Evolutionary conservation across 768 basidiomycete genomes (phyloP).

Genomic region (Auriscalpium orientale): DNA sequence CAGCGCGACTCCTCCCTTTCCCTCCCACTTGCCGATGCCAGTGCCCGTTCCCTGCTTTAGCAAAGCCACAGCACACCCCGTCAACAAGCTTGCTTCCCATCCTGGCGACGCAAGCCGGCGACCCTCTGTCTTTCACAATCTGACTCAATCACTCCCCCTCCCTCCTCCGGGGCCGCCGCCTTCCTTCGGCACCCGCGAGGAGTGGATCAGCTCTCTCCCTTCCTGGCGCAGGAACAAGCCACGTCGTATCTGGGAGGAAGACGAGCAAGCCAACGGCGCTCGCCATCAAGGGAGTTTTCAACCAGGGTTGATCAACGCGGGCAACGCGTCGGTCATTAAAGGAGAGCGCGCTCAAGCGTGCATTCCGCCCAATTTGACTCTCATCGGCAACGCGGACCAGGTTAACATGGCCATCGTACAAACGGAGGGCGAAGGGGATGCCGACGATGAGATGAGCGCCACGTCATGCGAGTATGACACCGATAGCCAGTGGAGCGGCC

Average conservation of each 20-base stretch:
- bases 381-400: conserved; percentile 11
- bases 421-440: conserved; percentile 24
- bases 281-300: conserved; percentile 51
- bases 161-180: conserved; percentile 56
- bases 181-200: conserved; percentile 57
- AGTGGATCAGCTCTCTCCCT: conserved; percentile 67
- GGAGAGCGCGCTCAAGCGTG: conserved; percentile 78
- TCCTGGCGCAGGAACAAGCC: conserved; percentile 66
- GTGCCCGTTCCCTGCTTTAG: conserved; percentile 67
- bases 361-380: conserved; percentile 60
- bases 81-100: conserved; percentile 47
- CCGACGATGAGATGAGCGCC: conserved; percentile 39
- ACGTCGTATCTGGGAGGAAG: conserved; percentile 55
- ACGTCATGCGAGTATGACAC: conserved; percentile 32
- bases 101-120: conserved; percentile 32
- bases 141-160: conserved; percentile 52
- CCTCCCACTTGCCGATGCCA: conserved; percentile 62
- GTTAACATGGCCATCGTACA: conserved; percentile 9
- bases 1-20: conserved; percentile 22
- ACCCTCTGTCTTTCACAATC: conserved; percentile 41
- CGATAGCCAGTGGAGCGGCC: conserved; percentile 30
- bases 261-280: conserved; percentile 23
- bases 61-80: conserved; percentile 54
- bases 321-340: conserved; percentile 77
- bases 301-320: conserved; percentile 69